Evolutionary conservation across 306 rosid genomes (phyloP), one percentile per base, ranked within the genome.

Genomic region (Sechiopsis laciniata): DNA sequence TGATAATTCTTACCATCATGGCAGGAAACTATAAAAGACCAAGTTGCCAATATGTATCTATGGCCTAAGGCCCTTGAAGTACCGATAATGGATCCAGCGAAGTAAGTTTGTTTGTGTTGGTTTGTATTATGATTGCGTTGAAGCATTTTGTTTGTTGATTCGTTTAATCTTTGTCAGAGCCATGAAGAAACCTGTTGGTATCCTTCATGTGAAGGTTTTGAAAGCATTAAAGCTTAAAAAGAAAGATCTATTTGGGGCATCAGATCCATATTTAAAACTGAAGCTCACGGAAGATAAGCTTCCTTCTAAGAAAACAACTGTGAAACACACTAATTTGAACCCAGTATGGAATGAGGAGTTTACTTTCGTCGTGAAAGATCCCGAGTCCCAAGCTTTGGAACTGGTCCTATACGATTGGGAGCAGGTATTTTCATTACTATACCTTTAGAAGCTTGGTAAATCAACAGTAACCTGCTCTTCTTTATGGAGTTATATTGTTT

Each of bases 281-380:
- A 92, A 89, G 85, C 84, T 92, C 76, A 76, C 88, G 8, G 95
- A 88, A 67, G 97, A 88, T 75, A 88, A 85, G 84, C 97, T 89
- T 82, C 83, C 88, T 77, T 82, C 92, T 4, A 89, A 92, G 89
- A 92, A 89, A 88, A 89, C 97, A 72, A 74, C 86, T 10, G 97
- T 92, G 74, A 92, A 87, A 76, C 88, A 83, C 74, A 78, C 72
- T 55, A 88, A 80, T 52, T 83, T 92, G 85, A 88, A 85, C 77
- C 97, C 97, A 7, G 89, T 88, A 83, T 92, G 97, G 97, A 89
- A 89, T 19, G 92, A 92, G 69, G 95, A 92, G 37, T 92, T 89
- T 74, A 77, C 73, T 65, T 4, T 88, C 37, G 88, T 82, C 3
- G 40, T 89, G 62, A 89, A 83, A 84, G 91, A 92, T 77, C 96